Base-by-base conservation (phyloP, 2,329 filamentous ascomycete genomes). In the Colletotrichum neosansevieriae region DNA sequence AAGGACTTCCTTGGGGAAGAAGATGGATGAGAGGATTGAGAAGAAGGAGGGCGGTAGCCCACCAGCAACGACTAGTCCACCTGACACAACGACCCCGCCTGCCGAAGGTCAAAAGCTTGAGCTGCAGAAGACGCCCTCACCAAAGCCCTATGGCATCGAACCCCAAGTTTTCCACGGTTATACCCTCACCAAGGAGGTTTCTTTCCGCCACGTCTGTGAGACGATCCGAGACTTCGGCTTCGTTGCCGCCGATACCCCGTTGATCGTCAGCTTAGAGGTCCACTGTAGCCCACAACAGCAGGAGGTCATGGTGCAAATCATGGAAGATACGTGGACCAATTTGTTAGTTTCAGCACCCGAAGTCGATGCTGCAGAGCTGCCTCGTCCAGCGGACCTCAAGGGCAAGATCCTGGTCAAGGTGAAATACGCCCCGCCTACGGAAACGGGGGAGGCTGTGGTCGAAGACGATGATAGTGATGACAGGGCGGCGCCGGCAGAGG, bases 241-340 rank as follows among this genome's bases (percentile, higher is more conserved):
- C 74, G 81, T 86, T 3, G 87, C 84, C 4, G 91, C 88, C 19
- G 90, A 95, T 69, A 82, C 97, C 17, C 96, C 96, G 0, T 83
- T 99, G n/a, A 95, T 98, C 68, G 91, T 98, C 73, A 97, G 94
- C 75, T 86, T 99, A 36, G 96, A 99, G 79, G 93, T 98, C 0
- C 96, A 98, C 81, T 94, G 94, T 71, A 85, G 85, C 70, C 80
- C 88, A 0, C 86, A 91, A 64, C 96, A 99, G 79, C 96, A 99
- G 78, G 87, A 92, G 71, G 86, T 91, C 66, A 98, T 98, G 93
- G 94, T 97, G 5, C 86, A 92, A 69, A 97, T 98, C 74, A 98
- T 99, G 89, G 86, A 90, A 70, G 88, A 97, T 70, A 88, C 89
- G 29, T 99, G 94, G 93, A 85, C 85, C n/a, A 90, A 85, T 1